Base-by-base conservation (phyloP, 768 basidiomycete genomes). In the Amanita jacksonii region DNA sequence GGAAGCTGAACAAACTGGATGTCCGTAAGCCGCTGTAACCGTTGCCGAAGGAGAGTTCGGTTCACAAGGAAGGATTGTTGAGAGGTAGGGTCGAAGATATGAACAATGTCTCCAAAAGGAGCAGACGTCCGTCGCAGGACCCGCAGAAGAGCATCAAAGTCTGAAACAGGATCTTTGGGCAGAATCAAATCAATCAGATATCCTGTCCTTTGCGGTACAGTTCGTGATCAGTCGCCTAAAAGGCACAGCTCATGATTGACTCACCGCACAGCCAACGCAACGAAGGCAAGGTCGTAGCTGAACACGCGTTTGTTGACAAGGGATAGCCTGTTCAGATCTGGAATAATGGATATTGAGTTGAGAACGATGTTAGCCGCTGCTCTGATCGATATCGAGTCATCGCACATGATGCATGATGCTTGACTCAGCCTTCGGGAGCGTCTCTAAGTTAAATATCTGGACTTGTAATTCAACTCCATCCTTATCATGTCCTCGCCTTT, bases 61-160 rank as follows among this genome's bases (percentile, higher is more conserved):
- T 80, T 77, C 23, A 79, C 65, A 46, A 81, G 64, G 55, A 81
- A 78, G 2, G 74, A 71, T 51, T 81, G 79, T 10, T 63, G 59
- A 3, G 72, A 66, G 24, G 51, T 39, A 8, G 65, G 47, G 20
- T 80, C 76, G 36, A 70, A 65, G 35, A 77, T 47, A 49, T 76
- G 64, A 25, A 66, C 45, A 22, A 81, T 57, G 28, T 58, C 43
- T 8, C 53, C 30, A 56, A 81, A 81, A 13, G 49, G 34, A 6
- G 54, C 8, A 32, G 48, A 53, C 49, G 54, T 36, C 61, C 53
- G 28, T 19, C 70, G 67, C 40, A 81, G 68, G 19, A 43, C 46
- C 6, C 30, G 47, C 10, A 79, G 46, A 18, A 77, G 54, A 2
- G 51, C 16, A 1, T 61, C 49, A 39, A 72, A 72, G 4, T 63